Conservation (phyloP, 1,139 yeast species). For the Sugiyamaella novakii region DNA sequence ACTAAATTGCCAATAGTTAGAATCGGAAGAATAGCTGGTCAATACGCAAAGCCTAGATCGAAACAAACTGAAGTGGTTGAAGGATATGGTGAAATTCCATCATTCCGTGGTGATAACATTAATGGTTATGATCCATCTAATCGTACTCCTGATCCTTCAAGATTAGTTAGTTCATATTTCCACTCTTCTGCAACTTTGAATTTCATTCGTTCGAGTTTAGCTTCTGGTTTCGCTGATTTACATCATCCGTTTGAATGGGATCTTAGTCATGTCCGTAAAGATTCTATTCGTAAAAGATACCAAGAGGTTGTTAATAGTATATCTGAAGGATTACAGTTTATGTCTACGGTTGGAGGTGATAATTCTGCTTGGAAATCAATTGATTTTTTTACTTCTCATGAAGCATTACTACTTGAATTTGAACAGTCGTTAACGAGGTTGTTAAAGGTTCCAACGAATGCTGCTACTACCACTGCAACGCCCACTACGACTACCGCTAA, state of each 20-base stretch:
- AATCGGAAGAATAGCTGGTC: constrained; percentile 50
- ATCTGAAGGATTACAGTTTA: constrained; percentile 44
- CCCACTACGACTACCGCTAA: constrained; percentile 8
- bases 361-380: constrained; percentile 39
- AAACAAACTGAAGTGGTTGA: constrained; percentile 47
- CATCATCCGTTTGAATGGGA: constrained; percentile 49
- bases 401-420: constrained; percentile 47
- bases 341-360: constrained; percentile 46
- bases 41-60: constrained; percentile 50
- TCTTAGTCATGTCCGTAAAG: constrained; percentile 46
- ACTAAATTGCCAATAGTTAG: constrained; percentile 46
- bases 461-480: constrained; percentile 4
- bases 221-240: constrained; percentile 47
- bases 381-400: constrained; percentile 48
- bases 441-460: constrained; percentile 31
- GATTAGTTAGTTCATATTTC: constrained; percentile 49
- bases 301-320: constrained; percentile 43
- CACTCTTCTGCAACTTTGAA: constrained; percentile 51
- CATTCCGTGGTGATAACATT: constrained; percentile 49
- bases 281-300: constrained; percentile 43
- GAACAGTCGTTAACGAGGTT: constrained; percentile 48
- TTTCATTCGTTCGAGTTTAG: constrained; percentile 43
- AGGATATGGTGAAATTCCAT: constrained; percentile 45
- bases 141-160: constrained; percentile 46
- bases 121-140: constrained; percentile 46